Evolutionary conservation across 163 green algal species (phyloP).

Genomic region (Chlamydomonas reinhardtii): DNA sequence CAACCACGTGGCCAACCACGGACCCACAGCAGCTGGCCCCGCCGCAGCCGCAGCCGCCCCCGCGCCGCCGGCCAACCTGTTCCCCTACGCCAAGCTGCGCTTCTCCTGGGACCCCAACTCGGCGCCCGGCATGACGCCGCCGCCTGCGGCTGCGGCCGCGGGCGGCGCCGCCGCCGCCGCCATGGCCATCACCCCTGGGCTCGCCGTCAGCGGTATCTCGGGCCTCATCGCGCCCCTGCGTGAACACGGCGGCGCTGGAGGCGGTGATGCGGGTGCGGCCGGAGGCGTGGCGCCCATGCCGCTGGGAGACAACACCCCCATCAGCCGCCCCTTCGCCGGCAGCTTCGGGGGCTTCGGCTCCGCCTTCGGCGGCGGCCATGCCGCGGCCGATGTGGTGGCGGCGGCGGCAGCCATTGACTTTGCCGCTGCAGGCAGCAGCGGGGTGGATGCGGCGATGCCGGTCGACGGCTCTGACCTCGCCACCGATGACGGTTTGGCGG

Average conservation of each 20-base stretch:
- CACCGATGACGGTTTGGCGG: not conserved
- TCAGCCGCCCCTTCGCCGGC: not conserved
- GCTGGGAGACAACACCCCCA: not conserved
- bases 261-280: not conserved
- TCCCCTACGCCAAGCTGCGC: conserved; percentile 28
- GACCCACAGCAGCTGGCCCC: not conserved
- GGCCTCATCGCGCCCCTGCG: not conserved
- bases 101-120: conserved; percentile 41
- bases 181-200: not conserved
- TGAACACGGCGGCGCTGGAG: not conserved
- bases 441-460: not conserved
- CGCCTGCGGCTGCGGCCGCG: no score
- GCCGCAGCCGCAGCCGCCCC: not conserved
- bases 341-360: no score
- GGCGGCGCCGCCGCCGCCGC: not conserved
- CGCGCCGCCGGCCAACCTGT: not conserved
- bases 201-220: not conserved
- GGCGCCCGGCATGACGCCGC: not conserved
- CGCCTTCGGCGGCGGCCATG: not conserved
- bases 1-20: not conserved
- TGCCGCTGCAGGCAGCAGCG: not conserved
- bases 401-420: not conserved
- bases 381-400: not conserved
- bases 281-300: not conserved
- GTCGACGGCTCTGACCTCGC: not conserved